Evolutionary conservation across 805 yeast genomes (phyloP).

Genomic region (Ogataea pini): DNA sequence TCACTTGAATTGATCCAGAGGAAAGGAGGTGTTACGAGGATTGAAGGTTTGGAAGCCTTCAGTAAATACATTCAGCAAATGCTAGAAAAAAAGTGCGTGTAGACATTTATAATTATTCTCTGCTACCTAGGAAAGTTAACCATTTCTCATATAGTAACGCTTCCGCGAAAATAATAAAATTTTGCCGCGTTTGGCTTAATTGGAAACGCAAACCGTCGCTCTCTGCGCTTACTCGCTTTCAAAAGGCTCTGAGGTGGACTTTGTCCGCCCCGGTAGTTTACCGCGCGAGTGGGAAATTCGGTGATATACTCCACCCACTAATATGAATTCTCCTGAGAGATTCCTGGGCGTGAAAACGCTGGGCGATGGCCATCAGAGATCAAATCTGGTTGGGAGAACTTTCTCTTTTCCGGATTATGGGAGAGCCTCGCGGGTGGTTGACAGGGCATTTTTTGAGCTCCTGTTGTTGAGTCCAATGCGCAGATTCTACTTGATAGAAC

Average conservation of each 20-base stretch:
- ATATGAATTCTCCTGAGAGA: constrained; percentile 37
- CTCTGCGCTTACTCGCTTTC: constrained; percentile 40
- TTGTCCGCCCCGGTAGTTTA: neutral
- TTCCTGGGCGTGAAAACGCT: constrained; percentile 41
- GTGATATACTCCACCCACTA: constrained; percentile 35
- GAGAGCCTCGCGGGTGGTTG: constrained; percentile 42
- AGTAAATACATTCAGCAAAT: constrained; percentile 28
- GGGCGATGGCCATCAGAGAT: constrained; percentile 41
- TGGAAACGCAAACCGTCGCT: constrained; percentile 24
- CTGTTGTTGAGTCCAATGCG: constrained; percentile 43
- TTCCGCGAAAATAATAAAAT: constrained; percentile 7
- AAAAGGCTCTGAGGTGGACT: constrained; percentile 23
- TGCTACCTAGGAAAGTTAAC: too few relatives aligned
- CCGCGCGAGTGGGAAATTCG: constrained; percentile 44
- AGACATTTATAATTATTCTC: neutral
- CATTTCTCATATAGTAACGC: too few relatives aligned
- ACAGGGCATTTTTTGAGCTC: constrained; percentile 18
- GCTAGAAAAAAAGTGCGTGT: constrained; percentile 8
- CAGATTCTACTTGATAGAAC: constrained; percentile 34
- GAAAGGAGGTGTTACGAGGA: neutral
- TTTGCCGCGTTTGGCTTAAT: constrained; percentile 20
- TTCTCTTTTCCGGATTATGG: constrained; percentile 28
- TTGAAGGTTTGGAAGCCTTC: constrained; percentile 24
- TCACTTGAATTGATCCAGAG: neutral
- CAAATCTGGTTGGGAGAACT: constrained; percentile 13